These are phyloP conservation scores for Lasiodiplodia sp. DNA, from an alignment of 2,329 filamentous ascomycete species.

Conservation along the genomic window DNA sequence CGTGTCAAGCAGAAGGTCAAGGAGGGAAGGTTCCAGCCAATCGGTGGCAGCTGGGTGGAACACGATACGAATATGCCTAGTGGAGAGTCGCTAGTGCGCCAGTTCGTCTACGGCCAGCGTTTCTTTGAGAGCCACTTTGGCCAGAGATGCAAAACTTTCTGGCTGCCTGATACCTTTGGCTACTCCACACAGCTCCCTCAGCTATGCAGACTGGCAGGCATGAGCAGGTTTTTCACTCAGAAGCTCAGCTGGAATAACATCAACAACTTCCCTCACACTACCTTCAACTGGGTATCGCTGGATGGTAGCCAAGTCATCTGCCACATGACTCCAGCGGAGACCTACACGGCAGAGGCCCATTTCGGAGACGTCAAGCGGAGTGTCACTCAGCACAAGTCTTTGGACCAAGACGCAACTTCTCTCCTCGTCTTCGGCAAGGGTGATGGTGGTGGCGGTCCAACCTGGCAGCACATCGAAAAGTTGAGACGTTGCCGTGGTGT, in stretches of 20 bases:
- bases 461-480: conserved; percentile 93
- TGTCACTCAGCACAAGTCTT: conserved; percentile 89
- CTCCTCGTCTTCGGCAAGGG: conserved; percentile 95
- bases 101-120: conserved; percentile 94
- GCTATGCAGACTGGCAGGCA: conserved; percentile 89
- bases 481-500: conserved; percentile 90
- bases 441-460: conserved; percentile 93
- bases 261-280: conserved; percentile 98
- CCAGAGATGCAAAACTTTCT: conserved; percentile 87
- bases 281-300: conserved; percentile 97
- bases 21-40: conserved; percentile 89
- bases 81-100: conserved; percentile 90
- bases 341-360: conserved; percentile 92
- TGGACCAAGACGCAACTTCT: conserved; percentile 91
- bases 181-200: conserved; percentile 96
- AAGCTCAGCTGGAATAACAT: conserved; percentile 99
- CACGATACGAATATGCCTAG: conserved; percentile 98
- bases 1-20: conserved; percentile 91
- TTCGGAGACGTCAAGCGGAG: conserved; percentile 94
- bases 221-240: conserved; percentile 96
- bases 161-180: conserved; percentile 97
- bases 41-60: conserved; percentile 98
- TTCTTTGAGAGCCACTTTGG: conserved; percentile 96
- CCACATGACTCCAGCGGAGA: conserved; percentile 96
- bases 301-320: conserved; percentile 97